These are phyloP conservation scores for Lycium barbarum DNA, from an alignment of 257 asterid species.

Conservation along the genomic window DNA sequence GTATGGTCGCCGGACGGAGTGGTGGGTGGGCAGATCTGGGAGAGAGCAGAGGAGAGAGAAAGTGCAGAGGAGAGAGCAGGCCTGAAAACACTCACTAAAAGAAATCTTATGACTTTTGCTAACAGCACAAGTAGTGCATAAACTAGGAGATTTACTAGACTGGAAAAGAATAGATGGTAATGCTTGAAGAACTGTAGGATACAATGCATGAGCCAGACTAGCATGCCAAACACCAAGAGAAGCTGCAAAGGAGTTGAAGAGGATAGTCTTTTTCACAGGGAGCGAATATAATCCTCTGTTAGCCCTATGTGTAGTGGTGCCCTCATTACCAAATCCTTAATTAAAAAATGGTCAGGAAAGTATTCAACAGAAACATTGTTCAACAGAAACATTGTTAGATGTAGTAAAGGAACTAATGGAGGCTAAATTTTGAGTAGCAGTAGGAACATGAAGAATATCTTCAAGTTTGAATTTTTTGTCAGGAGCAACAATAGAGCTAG, in stretches of 20 bases:
- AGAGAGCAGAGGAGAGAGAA: too few relatives aligned
- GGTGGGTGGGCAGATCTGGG: too few relatives aligned
- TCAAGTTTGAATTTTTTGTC: not conserved
- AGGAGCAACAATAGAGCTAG: not conserved
- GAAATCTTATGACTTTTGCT: not conserved
- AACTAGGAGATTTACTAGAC: not conserved
- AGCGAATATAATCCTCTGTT: not conserved
- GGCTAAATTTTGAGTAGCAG: too few relatives aligned
- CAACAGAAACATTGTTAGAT: not conserved
- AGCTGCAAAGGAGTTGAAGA: not conserved
- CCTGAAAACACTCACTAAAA: too few relatives aligned
- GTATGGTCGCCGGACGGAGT: too few relatives aligned
- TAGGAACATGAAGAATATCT: not conserved
- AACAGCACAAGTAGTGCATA: not conserved
- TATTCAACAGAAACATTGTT: not conserved
- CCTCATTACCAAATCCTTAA: not conserved
- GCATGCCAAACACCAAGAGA: not conserved
- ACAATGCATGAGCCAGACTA: not conserved
- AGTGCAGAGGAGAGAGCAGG: too few relatives aligned
- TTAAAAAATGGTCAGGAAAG: not conserved
- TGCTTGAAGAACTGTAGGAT: not conserved
- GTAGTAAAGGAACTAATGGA: too few relatives aligned
- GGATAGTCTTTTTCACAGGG: not conserved
- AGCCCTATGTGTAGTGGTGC: not conserved
- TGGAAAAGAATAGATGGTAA: not conserved